Conservation (phyloP, 371 early-diverging fungal genomes). For the Gilbertella persicaria region DNA sequence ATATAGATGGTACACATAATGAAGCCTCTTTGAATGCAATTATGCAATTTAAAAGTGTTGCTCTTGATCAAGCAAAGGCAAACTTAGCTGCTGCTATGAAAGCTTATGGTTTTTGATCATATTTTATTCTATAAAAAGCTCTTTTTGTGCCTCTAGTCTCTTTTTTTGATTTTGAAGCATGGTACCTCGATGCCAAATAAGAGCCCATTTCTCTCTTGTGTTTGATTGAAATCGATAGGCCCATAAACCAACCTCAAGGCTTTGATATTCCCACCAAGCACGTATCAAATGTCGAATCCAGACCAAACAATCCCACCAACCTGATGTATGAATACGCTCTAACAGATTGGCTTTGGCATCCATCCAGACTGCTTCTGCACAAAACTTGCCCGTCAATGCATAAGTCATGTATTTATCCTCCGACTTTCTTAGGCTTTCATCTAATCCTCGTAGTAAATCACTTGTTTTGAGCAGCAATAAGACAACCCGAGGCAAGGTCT, state of each 20-base stretch:
- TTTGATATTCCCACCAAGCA: slow-evolving; percentile 23
- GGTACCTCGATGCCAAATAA: slow-evolving; percentile 11
- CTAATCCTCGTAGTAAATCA: slow-evolving; percentile 76
- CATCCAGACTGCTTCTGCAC: slow-evolving; percentile 57
- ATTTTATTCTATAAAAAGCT: too few species aligned
- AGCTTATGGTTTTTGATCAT: too few species aligned
- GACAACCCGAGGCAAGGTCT: slow-evolving; percentile 79
- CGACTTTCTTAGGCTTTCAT: slow-evolving; percentile 47
- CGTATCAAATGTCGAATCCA: slow-evolving; percentile 4
- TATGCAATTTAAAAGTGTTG: background rate
- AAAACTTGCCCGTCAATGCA: slow-evolving; percentile 59
- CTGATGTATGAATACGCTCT: slow-evolving; percentile 29
- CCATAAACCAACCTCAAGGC: slow-evolving; percentile 12
- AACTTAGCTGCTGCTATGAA: slow-evolving; percentile 1
- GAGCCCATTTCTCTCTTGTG: slow-evolving; percentile 8
- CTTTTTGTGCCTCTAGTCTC: background rate
- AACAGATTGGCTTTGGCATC: slow-evolving; percentile 27
- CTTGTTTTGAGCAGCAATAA: slow-evolving; percentile 89
- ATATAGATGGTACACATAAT: background rate
- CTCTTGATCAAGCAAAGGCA: background rate
- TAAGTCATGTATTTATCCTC: slow-evolving; percentile 50
- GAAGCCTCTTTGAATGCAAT: too few species aligned
- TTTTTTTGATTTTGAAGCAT: background rate
- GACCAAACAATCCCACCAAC: slow-evolving; percentile 4
- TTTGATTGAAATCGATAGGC: slow-evolving; percentile 16